Evolutionary conservation across 1,284 basidiomycete genomes (phyloP), one percentile per base, ranked within the genome.

Genomic region (Moesziomyces sp.): DNA sequence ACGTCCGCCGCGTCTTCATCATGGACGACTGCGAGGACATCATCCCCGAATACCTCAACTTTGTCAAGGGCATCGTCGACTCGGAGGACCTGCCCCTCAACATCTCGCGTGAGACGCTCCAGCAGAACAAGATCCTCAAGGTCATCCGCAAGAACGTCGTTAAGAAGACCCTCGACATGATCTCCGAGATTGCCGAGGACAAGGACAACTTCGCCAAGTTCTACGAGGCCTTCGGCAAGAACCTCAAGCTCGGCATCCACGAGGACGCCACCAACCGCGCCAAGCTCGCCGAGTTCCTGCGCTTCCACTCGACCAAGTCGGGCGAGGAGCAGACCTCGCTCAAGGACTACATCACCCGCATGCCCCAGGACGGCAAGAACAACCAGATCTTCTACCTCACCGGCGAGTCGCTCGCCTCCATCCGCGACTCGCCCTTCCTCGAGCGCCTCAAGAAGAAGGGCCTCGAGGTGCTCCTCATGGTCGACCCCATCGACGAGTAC

Each of bases 91-190:
- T 99, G 26, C 96, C 96, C 47, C 92, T 99, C 85, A 99, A 99
- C 90, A 98, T 99, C 86, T 99, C 96, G 62, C 95, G 97, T 88
- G 97, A 99, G 89, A 97, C 95, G 35, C 91, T 99, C 65, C 96
- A 99, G 87, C 97, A 99, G 86, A 99, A 98, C 91, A 99, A 99
- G 91, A 99, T 99, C 80, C 91, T 99, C 84, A 99, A 99, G 90
- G 94, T 96, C 86, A 96, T 97, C 86, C 92, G 94, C 76, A 87
- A 87, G 84, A 86, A 86, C 83, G 77, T 99, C 69, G 96, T 99
- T 86, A 99, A 96, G 91, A 98, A 98, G 89, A 92, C 92, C 84
- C 86, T 99, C 85, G 97, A 99, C 85, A 88, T 98, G 85, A 90
- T 99, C 88, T 88, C 86, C 80, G 97, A 99, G 89, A 96, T 99